Evolutionary conservation across 1,284 basidiomycete species (phyloP), one percentile per base, ranked within the genome.

Genomic region (Ganoderma leucocontextum): DNA sequence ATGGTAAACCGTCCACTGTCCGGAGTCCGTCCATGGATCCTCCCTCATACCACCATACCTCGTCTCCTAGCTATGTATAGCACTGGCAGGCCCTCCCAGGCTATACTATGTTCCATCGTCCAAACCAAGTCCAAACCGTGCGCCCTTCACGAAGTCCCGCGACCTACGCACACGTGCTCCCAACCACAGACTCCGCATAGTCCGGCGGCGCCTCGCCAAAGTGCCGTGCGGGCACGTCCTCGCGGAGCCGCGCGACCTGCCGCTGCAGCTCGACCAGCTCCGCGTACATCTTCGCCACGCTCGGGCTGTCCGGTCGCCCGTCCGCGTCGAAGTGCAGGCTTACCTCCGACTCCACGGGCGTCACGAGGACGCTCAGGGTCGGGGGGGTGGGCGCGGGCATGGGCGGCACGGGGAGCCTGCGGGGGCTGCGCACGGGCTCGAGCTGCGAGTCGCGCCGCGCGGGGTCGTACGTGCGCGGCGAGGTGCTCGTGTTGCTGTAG

Each of bases 281-380:
- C 38, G 22, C 44, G 41, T 47, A 62, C 60, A 62, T 62, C 42
- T 5, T 36, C 60, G 29, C 41, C 29, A 62, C n/a, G 44, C 60
- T 52, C 60, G 60, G 44, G 35, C 60, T 62, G 33, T 62, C 60
- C 42, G 60, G 60, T 19, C 65, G 60, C 67, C 36, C 58, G 22
- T 60, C 36, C 19, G 19, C 17, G 38, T 60, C 58, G 38, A 60
- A 39, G 22, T 22, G 12, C n/a, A 60, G 13, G 19, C 36, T 6
- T 13, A 38, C 58, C 57, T 4, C 36, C 38, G 36, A 7, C 35
- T 22, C 36, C n/a, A 29, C 29, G 29, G 29, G 29, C 29, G 29
- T 29, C 29, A 25, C 12, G 5, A 33, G 9, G 19, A 36, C 17
- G 9, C 13, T 36, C 7, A 1, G 33, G 9, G 35, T 33, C 15